Conservation (phyloP, 2,329 filamentous ascomycete species). For the Ascochyta fabae region DNA sequence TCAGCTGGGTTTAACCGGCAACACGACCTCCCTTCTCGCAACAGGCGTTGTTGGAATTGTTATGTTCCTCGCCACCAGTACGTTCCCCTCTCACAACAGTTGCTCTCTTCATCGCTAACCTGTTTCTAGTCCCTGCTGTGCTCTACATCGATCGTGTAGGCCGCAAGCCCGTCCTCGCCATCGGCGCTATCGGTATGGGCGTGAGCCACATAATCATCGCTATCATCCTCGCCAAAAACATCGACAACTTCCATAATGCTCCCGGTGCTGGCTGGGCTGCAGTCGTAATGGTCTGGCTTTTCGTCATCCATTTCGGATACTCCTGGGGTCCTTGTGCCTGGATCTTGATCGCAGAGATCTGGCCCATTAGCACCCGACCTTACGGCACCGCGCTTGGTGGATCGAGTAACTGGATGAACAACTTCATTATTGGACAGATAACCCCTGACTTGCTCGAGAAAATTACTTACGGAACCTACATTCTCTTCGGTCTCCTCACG, state of each 20-base stretch:
- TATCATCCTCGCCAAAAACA: conserved; percentile 69
- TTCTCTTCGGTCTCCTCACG: conserved; percentile 72
- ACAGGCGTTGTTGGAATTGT: conserved; percentile 75
- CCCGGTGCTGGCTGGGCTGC: conserved; percentile 72
- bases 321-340: conserved; percentile 77
- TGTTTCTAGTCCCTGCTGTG: conserved; percentile 62
- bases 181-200: conserved; percentile 74
- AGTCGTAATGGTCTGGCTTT: conserved; percentile 75
- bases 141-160: conserved; percentile 70
- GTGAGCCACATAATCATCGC: conserved; percentile 75
- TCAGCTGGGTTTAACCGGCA: conserved; percentile 54
- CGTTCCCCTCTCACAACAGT: background rate
- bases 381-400: conserved; percentile 75
- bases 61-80: conserved; percentile 67
- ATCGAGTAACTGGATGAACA: conserved; percentile 57
- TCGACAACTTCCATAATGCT: conserved; percentile 63
- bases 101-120: background rate
- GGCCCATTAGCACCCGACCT: conserved; percentile 70
- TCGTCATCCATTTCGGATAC: conserved; percentile 76
- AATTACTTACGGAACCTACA: conserved; percentile 74
- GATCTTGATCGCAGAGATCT: conserved; percentile 78
- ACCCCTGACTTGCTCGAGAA: conserved; percentile 70
- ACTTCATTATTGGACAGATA: conserved; percentile 70
- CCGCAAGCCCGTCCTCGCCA: conserved; percentile 67
- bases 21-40: conserved; percentile 65